A percentile compares a stretch with the other conserved stretches of the same genome.
These are phyloP conservation scores for Auriscalpium orientale DNA, from an alignment of 768 basidiomycete species.

Conservation along the genomic window DNA sequence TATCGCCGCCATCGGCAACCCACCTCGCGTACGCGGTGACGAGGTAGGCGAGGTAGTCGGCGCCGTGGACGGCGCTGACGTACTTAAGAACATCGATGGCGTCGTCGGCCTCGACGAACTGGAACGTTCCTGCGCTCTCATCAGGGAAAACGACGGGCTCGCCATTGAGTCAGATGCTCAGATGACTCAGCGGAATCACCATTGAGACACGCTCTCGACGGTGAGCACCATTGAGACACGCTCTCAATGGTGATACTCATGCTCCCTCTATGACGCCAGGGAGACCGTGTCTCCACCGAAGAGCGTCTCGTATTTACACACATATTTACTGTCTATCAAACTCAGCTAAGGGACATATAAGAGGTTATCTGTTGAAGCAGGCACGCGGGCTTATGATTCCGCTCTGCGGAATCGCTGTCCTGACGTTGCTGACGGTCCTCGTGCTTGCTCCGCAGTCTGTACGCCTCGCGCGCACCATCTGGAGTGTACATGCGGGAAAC, in stretches of 20 bases:
- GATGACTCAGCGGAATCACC: not conserved
- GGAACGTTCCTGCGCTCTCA: constrained; percentile 4
- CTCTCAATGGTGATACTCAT: not conserved
- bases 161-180: not conserved
- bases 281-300: not conserved
- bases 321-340: not conserved
- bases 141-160: not conserved
- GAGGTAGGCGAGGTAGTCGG: constrained; percentile 22
- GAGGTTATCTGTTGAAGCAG: too few species aligned
- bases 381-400: too few species aligned
- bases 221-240: not conserved
- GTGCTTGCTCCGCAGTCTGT: too few species aligned
- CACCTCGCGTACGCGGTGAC: constrained; percentile 22
- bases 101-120: constrained; percentile 4
- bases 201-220: not conserved
- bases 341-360: too few species aligned
- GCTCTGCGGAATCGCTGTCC: too few species aligned
- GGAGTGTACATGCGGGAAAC: not conserved
- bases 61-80: constrained; percentile 19
- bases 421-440: too few species aligned
- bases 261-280: not conserved
- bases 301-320: not conserved
- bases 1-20: constrained; percentile 21
- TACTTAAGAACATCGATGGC: constrained; percentile 5
- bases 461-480: not conserved